phyloP scores from a whole-genome alignment of 1,284 basidiomycete genomes.

The Ceratobasidium sp. region DNA sequence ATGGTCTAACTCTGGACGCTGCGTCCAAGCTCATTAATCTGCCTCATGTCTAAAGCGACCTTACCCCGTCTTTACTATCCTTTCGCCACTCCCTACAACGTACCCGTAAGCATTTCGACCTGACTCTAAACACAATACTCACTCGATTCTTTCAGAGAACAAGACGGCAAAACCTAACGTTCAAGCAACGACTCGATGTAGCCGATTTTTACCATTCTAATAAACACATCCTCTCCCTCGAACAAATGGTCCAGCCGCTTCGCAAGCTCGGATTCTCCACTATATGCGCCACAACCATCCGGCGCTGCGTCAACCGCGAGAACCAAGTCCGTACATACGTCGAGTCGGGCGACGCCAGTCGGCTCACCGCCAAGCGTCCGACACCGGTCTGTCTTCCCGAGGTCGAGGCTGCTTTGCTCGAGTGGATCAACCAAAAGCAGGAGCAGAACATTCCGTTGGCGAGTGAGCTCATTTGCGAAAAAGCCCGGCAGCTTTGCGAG shows the following conservation, averaged over 20 bases:
- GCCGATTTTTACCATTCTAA: neutral
- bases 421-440: neutral
- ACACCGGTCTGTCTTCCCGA: neutral
- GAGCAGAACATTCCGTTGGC: neutral
- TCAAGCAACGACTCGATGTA: neutral
- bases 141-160: neutral
- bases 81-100: neutral
- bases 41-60: neutral
- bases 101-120: neutral
- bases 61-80: neutral
- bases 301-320: neutral
- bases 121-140: neutral
- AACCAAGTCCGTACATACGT: neutral
- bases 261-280: neutral
- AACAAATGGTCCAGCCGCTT: constrained; percentile 1
- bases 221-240: neutral
- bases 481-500: constrained; percentile 1
- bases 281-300: neutral
- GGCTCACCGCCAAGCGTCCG: neutral
- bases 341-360: neutral
- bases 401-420: constrained; percentile 8
- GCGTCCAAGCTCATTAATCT: neutral
- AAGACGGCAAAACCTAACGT: constrained; percentile 6
- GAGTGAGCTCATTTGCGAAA: neutral
- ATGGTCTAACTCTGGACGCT: neutral